Percentiles rank a stretch among this genome's conserved stretches.
Conservation (phyloP, 805 yeast species). For the Jamesozyma rosinii region DNA sequence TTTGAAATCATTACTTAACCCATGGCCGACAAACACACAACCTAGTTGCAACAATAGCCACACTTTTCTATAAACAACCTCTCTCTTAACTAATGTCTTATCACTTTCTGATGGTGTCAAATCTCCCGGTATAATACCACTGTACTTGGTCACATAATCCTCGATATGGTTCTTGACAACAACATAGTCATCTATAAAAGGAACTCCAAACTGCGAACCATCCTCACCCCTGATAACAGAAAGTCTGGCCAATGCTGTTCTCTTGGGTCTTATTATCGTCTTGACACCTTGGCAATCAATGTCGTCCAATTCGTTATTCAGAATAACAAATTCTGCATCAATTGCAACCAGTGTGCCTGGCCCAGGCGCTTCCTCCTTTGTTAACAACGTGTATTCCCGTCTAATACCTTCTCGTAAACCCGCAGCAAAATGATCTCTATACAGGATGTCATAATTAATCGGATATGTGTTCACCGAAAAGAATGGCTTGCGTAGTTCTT, state of each 20-base stretch:
- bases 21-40: conserved; percentile 91
- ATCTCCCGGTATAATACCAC: conserved; percentile 94
- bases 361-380: conserved; percentile 59
- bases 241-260: conserved; percentile 74
- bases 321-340: conserved; percentile 90
- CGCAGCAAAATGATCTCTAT: conserved; percentile 64
- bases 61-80: conserved; percentile 75
- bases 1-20: conserved; percentile 81
- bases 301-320: conserved; percentile 72
- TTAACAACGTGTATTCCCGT: conserved; percentile 59
- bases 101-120: conserved; percentile 58
- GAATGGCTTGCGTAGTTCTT: conserved; percentile 32
- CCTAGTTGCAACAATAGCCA: conserved; percentile 89
- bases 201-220: conserved; percentile 56
- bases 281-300: conserved; percentile 64
- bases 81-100: conserved; percentile 65
- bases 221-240: conserved; percentile 71
- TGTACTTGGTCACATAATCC: conserved; percentile 80
- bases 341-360: conserved; percentile 78
- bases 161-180: conserved; percentile 60
- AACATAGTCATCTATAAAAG: conserved; percentile 90
- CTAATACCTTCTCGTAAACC: conserved; percentile 50
- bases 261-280: conserved; percentile 62
- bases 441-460: conserved; percentile 56
- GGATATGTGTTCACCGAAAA: conserved; percentile 44